Evolutionary conservation across 2,329 filamentous ascomycete species (phyloP).

Genomic region (Aspergillus japonicus): DNA sequence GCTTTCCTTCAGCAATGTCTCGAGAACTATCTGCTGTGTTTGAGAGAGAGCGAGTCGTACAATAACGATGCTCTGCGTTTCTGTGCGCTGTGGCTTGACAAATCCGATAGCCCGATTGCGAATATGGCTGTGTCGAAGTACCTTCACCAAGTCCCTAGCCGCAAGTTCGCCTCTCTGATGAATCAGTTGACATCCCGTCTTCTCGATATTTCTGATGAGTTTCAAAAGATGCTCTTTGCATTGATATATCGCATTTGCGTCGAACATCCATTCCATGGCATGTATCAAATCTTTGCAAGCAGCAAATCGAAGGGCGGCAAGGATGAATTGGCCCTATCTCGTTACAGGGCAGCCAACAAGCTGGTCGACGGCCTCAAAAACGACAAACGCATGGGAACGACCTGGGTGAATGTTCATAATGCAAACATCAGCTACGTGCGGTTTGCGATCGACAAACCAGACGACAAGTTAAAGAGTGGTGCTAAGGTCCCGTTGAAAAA

Average conservation of each 20-base stretch:
- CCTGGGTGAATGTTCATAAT: slow-evolving; percentile 71
- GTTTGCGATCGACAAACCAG: slow-evolving; percentile 47
- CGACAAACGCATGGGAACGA: slow-evolving; percentile 52
- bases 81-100: slow-evolving; percentile 89
- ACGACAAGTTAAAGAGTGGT: slow-evolving; percentile 66
- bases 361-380: slow-evolving; percentile 62
- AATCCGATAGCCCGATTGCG: slow-evolving; percentile 70
- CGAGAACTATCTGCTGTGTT: slow-evolving; percentile 86
- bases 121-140: slow-evolving; percentile 73
- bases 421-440: slow-evolving; percentile 66
- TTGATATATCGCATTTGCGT: slow-evolving; percentile 81
- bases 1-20: slow-evolving; percentile 85
- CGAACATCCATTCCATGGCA: slow-evolving; percentile 93
- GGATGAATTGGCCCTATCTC: slow-evolving; percentile 71
- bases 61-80: slow-evolving; percentile 90
- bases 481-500: slow-evolving; percentile 64
- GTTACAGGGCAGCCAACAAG: slow-evolving; percentile 69
- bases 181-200: slow-evolving; percentile 95
- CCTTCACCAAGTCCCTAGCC: slow-evolving; percentile 73
- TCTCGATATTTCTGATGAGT: slow-evolving; percentile 65
- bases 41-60: slow-evolving; percentile 81
- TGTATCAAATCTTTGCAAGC: slow-evolving; percentile 93
- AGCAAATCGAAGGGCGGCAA: slow-evolving; percentile 65
- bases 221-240: slow-evolving; percentile 72
- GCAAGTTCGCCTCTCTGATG: slow-evolving; percentile 90